Evolutionary conservation across 495 filamentous ascomycete species (phyloP).

Genomic region (Aspergillus nidulans): DNA sequence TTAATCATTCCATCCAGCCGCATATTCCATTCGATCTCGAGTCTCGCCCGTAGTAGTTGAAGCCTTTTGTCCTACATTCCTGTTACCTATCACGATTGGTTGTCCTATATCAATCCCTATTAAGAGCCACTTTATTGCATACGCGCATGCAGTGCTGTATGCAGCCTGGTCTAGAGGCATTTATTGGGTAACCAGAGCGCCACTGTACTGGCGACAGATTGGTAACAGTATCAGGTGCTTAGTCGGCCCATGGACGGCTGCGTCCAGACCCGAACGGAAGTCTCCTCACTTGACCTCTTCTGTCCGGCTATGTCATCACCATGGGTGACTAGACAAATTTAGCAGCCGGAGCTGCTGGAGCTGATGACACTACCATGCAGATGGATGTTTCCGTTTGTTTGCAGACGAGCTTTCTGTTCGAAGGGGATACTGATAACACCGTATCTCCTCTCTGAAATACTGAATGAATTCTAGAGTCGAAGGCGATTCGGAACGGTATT

Average conservation of each 20-base stretch:
- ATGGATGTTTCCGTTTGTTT: not conserved
- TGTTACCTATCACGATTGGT: not conserved
- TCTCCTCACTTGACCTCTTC: conserved; percentile 8
- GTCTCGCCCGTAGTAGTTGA: not conserved
- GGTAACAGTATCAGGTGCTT: conserved; percentile 13
- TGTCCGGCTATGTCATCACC: conserved; percentile 1
- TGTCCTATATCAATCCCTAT: not conserved
- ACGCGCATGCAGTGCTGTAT: conserved; percentile 3
- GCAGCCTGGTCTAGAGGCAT: not conserved
- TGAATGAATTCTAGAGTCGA: not conserved
- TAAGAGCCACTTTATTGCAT: conserved; percentile 10
- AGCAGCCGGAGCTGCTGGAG: not conserved
- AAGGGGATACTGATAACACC: not conserved
- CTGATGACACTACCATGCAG: conserved; percentile 7
- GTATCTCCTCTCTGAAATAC: not conserved
- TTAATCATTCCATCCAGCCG: not conserved
- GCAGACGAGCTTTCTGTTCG: not conserved
- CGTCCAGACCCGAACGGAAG: conserved; percentile 1
- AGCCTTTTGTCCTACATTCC: conserved; percentile 1
- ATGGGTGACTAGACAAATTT: not conserved
- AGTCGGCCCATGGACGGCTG: conserved; percentile 8
- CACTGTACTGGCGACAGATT: conserved; percentile 3
- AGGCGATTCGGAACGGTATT: too few species aligned
- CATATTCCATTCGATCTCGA: not conserved
- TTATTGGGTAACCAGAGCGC: not conserved